phyloP scores from a whole-genome alignment of 1,284 basidiomycete genomes.

The Ustilago loliicola region DNA sequence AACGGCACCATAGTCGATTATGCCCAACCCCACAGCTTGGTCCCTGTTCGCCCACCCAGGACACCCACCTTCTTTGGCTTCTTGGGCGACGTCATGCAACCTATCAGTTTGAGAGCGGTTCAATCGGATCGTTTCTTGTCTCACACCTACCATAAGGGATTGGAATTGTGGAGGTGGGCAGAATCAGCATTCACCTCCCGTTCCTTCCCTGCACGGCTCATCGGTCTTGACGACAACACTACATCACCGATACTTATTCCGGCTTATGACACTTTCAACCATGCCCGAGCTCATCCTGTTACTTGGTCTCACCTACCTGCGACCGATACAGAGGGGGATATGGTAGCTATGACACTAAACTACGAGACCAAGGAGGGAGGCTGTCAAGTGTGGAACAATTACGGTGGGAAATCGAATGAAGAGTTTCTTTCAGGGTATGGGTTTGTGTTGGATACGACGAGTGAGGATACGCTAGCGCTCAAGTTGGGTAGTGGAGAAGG shows the following conservation, averaged over 20 bases:
- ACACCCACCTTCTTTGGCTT: background rate
- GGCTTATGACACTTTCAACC: slow-evolving; percentile 64
- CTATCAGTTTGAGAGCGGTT: background rate
- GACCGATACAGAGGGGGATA: background rate
- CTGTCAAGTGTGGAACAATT: slow-evolving; percentile 66
- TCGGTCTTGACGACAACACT: slow-evolving; percentile 10
- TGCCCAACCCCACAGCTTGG: background rate
- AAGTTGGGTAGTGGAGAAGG: slow-evolving; percentile 21
- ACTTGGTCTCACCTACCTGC: slow-evolving; percentile 46
- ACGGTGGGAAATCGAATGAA: slow-evolving; percentile 68
- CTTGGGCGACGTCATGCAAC: background rate
- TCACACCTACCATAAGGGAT: slow-evolving; percentile 15
- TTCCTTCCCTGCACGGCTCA: slow-evolving; percentile 59
- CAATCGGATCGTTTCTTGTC: slow-evolving; percentile 10
- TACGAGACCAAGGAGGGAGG: background rate
- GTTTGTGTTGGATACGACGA: slow-evolving; percentile 44
- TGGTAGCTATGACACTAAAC: slow-evolving; percentile 31
- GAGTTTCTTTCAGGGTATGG: slow-evolving; percentile 64
- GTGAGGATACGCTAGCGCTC: slow-evolving; percentile 60
- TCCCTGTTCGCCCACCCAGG: background rate
- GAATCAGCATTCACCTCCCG: slow-evolving; percentile 54
- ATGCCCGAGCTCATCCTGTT: slow-evolving; percentile 55
- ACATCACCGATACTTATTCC: slow-evolving; percentile 62
- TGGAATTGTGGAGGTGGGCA: slow-evolving; percentile 59
- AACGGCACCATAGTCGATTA: slow-evolving; percentile 30